Evolutionary conservation across 169 alveolate genomes (phyloP).

Genomic region (Plasmodium fragile): DNA sequence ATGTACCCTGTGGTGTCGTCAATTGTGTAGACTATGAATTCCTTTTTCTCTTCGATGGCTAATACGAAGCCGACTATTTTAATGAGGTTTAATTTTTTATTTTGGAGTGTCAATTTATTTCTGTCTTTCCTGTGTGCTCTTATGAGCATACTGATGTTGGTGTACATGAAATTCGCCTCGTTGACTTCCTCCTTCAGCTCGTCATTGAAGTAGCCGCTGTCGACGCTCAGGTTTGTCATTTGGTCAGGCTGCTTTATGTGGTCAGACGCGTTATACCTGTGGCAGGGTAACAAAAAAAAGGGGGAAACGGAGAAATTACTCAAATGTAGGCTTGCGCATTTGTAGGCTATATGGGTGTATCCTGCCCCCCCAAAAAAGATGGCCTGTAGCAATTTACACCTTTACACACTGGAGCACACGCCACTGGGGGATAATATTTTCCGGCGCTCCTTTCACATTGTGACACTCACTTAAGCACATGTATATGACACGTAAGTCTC

Average conservation of each 20-base stretch:
- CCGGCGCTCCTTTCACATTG: not conserved
- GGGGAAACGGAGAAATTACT: not conserved
- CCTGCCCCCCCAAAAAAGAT: not conserved
- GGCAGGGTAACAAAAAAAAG: not conserved
- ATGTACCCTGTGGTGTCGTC: slow-evolving; percentile 77
- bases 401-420: not conserved
- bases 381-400: not conserved
- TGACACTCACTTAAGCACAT: not conserved
- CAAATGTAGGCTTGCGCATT: not conserved
- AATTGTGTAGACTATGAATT: slow-evolving; percentile 65
- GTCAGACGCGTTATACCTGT: not conserved
- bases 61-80: slow-evolving; percentile 72
- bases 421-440: not conserved
- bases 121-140: slow-evolving; percentile 67
- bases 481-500: not conserved
- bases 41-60: slow-evolving; percentile 69
- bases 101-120: slow-evolving; percentile 36
- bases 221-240: slow-evolving; percentile 52
- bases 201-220: slow-evolving; percentile 73
- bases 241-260: slow-evolving; percentile 10
- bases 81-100: slow-evolving; percentile 75
- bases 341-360: slow-evolving; percentile 3
- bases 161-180: slow-evolving; percentile 70
- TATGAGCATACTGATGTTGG: slow-evolving; percentile 60
- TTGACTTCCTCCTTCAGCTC: slow-evolving; percentile 67